Evolutionary conservation across 2,329 filamentous ascomycete genomes (phyloP), one percentile per base, ranked within the genome.

Genomic region (Scytalidium sp.): DNA sequence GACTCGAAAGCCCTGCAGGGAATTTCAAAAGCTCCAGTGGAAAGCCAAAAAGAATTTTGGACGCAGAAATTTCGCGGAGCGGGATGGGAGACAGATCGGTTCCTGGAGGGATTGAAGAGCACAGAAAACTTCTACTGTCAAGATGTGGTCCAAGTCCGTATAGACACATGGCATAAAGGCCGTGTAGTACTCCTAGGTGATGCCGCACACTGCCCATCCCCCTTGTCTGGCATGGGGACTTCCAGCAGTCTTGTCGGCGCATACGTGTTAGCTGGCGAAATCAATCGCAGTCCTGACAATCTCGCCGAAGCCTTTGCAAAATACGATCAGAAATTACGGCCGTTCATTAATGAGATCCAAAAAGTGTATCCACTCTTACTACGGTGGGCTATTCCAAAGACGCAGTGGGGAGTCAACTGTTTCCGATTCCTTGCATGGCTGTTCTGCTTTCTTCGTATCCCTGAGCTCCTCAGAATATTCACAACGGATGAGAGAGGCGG

Each of bases 221-320:
- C 72, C 1, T 53, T 73, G 2, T 75, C 73, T 0, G 80, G 79
- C 0, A 71, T 75, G 65, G 79, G 79, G 0, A 79, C 76, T 0
- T 75, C 75, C 2, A 59, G 67, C 1, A 70, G 70, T 0, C 57
- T 83, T 0, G 60, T 76, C 1, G 74, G 74, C 1, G 75, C 78
- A 0, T 83, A 83, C 57, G 63, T 81, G 4, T 65, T 84, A 6
- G 80, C 79, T 0, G 80, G 80, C 3, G 80, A 80, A 63, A 63
- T 78, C 41, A 47, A 43, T 3, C 50, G 41, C 44, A 19, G 47
- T 46, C 39, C 42, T 7, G 23, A 43, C 6, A 55, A 65, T 41
- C 47, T 67, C 7, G 55, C 62, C 11, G 55, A 73, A 2, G 75
- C 70, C 19, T 63, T 77, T 11, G 56, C 58, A 29, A 62, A 60